phyloP scores from a whole-genome alignment of 2,329 filamentous ascomycete genomes.

The Fusarium stilboides region DNA sequence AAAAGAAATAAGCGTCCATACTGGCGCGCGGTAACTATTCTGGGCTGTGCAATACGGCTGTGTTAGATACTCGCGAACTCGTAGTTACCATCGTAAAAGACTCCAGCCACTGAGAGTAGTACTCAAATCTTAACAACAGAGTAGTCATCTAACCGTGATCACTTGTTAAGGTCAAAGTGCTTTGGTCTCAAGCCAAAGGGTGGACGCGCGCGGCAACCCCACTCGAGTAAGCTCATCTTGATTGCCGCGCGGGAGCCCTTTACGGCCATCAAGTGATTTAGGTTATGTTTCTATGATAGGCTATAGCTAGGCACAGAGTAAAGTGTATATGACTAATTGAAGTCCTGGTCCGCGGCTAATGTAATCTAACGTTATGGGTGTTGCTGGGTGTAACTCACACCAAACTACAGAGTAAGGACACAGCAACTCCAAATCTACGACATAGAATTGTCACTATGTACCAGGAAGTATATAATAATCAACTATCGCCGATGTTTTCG shows the following conservation, averaged over 20 bases:
- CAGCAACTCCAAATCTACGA: no score
- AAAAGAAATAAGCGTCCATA: no score
- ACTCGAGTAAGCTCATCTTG: slow-evolving; percentile 7
- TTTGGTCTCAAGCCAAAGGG: not conserved
- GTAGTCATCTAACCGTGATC: rapidly evolving
- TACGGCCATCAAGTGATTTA: not conserved
- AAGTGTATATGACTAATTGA: not conserved
- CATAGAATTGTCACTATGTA: no score
- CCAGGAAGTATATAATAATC: slow-evolving; percentile 10
- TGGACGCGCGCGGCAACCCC: slow-evolving; percentile 13
- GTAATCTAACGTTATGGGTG: no score
- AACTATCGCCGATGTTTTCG: not conserved
- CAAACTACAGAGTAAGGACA: no score
- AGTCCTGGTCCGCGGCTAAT: no score
- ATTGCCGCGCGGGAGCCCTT: slow-evolving; percentile 6
- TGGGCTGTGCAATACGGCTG: no score
- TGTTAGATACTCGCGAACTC: no score
- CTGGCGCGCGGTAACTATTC: no score
- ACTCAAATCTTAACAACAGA: not conserved
- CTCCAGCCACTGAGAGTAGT: not conserved
- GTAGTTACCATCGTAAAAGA: not conserved
- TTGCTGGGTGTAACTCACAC: no score
- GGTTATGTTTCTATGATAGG: no score
- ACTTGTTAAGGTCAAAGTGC: slow-evolving; percentile 6
- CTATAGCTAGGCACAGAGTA: not conserved